A percentile compares a stretch with the other conserved stretches of the same genome.
These are phyloP conservation scores for Tolypocladium paradoxum DNA, from an alignment of 2,329 filamentous ascomycete genomes.

Conservation along the genomic window DNA sequence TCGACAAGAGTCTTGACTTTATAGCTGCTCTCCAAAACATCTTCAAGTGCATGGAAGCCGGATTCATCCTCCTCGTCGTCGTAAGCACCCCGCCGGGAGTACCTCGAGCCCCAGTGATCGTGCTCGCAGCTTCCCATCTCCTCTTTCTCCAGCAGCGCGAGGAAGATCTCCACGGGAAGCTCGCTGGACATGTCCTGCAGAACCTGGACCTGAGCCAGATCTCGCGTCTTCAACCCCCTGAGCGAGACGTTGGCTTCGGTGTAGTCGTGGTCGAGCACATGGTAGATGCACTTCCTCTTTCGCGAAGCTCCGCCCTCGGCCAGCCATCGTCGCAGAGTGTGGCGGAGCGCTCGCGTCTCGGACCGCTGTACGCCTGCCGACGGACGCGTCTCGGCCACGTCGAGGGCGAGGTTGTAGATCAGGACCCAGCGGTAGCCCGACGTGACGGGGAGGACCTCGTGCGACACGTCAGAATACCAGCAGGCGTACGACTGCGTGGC, in stretches of 20 bases:
- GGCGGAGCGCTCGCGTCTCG: slow-evolving; percentile 7
- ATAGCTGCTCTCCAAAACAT: slow-evolving; percentile 3
- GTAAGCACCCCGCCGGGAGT: slow-evolving; percentile 1
- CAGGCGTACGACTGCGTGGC: slow-evolving; percentile 11
- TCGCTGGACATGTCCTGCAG: slow-evolving; percentile 14
- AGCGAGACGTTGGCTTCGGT: slow-evolving; percentile 20
- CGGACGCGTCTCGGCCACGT: slow-evolving; percentile 7
- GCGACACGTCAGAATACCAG: slow-evolving; percentile 41
- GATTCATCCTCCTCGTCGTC: slow-evolving; percentile 4
- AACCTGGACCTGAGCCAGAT: slow-evolving; percentile 13
- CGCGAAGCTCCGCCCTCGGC: neutral
- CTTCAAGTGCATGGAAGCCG: slow-evolving; percentile 7
- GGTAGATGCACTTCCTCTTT: slow-evolving; percentile 12
- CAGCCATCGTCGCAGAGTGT: slow-evolving; percentile 17
- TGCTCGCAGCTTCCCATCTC: slow-evolving; percentile 10
- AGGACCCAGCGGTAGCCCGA: slow-evolving; percentile 39
- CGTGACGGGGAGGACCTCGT: slow-evolving; percentile 36
- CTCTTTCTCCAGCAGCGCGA: slow-evolving; percentile 19
- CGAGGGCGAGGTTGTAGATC: slow-evolving; percentile 37
- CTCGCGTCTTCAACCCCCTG: slow-evolving; percentile 14
- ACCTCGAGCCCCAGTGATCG: neutral
- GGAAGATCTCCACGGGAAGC: slow-evolving; percentile 19
- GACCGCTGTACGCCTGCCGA: slow-evolving; percentile 7
- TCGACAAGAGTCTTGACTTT: slow-evolving; percentile 15
- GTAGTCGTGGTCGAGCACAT: slow-evolving; percentile 23